Evolutionary conservation across 2,329 filamentous ascomycete genomes (phyloP).

Genomic region (Talaromyces atroroseus): DNA sequence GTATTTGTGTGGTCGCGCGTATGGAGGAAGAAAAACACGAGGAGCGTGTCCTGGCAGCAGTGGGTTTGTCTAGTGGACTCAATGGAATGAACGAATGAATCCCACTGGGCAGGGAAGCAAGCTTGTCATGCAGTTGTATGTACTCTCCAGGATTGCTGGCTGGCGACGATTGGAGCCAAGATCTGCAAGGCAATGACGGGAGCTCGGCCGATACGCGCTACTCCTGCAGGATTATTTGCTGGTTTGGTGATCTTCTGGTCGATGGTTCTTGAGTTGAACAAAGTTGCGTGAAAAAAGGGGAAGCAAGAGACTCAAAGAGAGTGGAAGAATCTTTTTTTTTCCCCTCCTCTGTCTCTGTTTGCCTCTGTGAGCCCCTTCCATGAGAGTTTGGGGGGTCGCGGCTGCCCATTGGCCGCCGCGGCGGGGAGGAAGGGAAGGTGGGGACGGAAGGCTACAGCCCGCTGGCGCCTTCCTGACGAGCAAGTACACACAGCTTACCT

Average conservation of each 20-base stretch:
- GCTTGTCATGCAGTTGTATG: not conserved
- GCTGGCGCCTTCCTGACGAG: not conserved
- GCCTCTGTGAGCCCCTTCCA: too few species aligned
- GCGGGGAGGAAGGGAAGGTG: not conserved
- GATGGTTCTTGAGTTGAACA: not conserved
- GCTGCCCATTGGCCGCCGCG: not conserved
- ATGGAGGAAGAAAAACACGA: not conserved
- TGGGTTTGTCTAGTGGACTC: not conserved
- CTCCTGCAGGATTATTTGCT: not conserved
- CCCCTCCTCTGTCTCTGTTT: too few species aligned
- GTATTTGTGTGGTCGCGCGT: slow-evolving; percentile 8
- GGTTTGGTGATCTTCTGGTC: not conserved
- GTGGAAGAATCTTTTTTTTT: not conserved
- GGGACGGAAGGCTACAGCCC: not conserved
- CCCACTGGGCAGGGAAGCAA: not conserved
- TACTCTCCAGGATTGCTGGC: slow-evolving; percentile 1
- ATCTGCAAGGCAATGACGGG: slow-evolving; percentile 8
- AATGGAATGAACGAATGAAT: not conserved
- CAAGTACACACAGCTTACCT: not conserved
- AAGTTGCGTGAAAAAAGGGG: not conserved
- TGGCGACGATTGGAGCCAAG: slow-evolving; percentile 10
- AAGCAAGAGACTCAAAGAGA: not conserved
- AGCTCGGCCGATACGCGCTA: not conserved
- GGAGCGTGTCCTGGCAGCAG: slow-evolving; percentile 3
- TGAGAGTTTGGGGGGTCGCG: not conserved